Evolutionary conservation across 2,329 filamentous ascomycete species (phyloP).

Genomic region (Aureobasidium pullulans): DNA sequence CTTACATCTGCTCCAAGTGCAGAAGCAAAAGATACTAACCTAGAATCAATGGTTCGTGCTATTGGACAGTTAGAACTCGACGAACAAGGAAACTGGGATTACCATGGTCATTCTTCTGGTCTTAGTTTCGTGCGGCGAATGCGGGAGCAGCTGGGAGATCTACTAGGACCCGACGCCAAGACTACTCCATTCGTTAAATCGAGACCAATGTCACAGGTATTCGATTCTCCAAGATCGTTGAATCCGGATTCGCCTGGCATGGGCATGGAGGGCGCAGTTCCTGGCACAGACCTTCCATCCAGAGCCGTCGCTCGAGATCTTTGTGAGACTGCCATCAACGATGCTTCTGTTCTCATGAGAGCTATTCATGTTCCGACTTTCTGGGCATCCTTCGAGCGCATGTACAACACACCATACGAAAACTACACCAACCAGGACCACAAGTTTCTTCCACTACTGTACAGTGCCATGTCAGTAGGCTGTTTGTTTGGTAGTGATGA

Average conservation of each 20-base stretch:
- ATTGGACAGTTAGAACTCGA: slow-evolving; percentile 87
- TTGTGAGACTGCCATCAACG: slow-evolving; percentile 53
- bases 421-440: slow-evolving; percentile 39
- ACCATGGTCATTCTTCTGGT: slow-evolving; percentile 87
- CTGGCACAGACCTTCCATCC: slow-evolving; percentile 60
- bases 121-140: slow-evolving; percentile 81
- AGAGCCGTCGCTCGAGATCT: slow-evolving; percentile 49
- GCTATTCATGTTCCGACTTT: slow-evolving; percentile 79
- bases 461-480: slow-evolving; percentile 41
- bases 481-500: slow-evolving; percentile 39
- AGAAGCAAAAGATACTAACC: slow-evolving; percentile 55
- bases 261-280: slow-evolving; percentile 45
- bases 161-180: slow-evolving; percentile 59
- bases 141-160: slow-evolving; percentile 75
- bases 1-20: slow-evolving; percentile 25
- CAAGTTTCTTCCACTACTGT: slow-evolving; percentile 41
- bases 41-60: slow-evolving; percentile 92
- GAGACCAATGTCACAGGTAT: slow-evolving; percentile 47
- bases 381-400: slow-evolving; percentile 64
- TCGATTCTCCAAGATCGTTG: slow-evolving; percentile 59
- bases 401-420: slow-evolving; percentile 61
- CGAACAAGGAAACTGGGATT: slow-evolving; percentile 88
- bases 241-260: slow-evolving; percentile 57
- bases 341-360: slow-evolving; percentile 57
- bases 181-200: slow-evolving; percentile 50